Evolutionary conservation across 306 rosid species (phyloP), one percentile per base, ranked within the genome.

Genomic region (Cicer pinnatifidum): DNA sequence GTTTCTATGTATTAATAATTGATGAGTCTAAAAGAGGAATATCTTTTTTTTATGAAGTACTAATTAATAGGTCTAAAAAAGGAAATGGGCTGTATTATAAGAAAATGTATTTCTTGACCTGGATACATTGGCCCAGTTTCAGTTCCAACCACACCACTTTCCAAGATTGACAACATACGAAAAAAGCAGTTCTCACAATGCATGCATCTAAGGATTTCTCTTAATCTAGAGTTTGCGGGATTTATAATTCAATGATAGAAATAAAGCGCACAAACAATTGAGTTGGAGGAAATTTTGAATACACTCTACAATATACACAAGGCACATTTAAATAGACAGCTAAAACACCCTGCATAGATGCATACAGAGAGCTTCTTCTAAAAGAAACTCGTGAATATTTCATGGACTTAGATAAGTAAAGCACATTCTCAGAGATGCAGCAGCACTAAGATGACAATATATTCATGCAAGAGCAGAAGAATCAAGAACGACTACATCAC

Each of bases 241-340:
- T 15, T 15, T 45, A 16, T 15, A 73, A 28, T 45, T 28, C 61
- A 73, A 73, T 16, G 12, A 7, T 3, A 73, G 1, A 59, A 73
- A 33, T 15, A 46, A 58, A 38, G 58, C 7, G 7, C 37, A 23
- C 54, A 56, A 56, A 40, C 51, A 15, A 52, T 69, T 13, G 33
- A 69, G 33, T 23, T 23, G 33, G 33, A 23, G 33, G 33, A 23
- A 23, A 23, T 23, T 23, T 2, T 2, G 33, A 23, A 23, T 23
- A 23, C 33, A 23, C 33, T 23, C 33, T 23, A 23, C 33, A 23
- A 23, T 23, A 23, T 23, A 23, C 33, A 23, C 33, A 23, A 23
- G 33, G 33, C 33, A 23, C 33, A 23, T 23, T 23, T 23, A 3
- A 23, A 1, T 23, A 23, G 33, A 23, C 33, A 23, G 33, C 33